Evolutionary conservation across 495 filamentous ascomycete genomes (phyloP), one percentile per base, ranked within the genome.

Genomic region (Geoglossum glabrum): DNA sequence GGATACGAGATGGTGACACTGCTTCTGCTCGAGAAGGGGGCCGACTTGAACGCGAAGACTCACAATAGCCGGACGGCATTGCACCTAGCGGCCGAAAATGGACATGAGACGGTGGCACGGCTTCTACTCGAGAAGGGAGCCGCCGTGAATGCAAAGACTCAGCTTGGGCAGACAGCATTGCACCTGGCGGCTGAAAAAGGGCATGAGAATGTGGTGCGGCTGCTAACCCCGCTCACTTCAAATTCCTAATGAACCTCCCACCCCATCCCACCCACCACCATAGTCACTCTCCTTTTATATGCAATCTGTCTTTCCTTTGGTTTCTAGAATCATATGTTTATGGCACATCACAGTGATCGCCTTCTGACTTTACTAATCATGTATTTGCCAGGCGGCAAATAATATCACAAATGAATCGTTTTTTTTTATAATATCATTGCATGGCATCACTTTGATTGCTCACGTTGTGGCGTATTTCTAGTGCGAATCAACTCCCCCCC

Each of bases 21-120:
- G 36, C 36, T 40, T 9, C 36, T 40, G 9, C 36, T 40, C 36
- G 36, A 40, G 36, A 40, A 40, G 36, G 36, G 49, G n/a, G 54
- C 54, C 23, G 55, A 57, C 34, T n/a, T 43, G 21, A 57, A 57
- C 21, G 55, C 28, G 34, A 34, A 45, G 34, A 43, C n/a, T 49
- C 17, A 57, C 23, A 13, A 27, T 45, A 30, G 55, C 5, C 34
- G 30, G 36, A 57, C 55, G 26, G 21, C 54, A 15, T 21, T 56
- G 31, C 10, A 47, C 8, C 11, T 8, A 15, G 54, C 54, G n/a
- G 54, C 55, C 17, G 7, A 31, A 8, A 28, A 45, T 4, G 55
- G 55, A 27, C 36, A 38, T 52, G 34, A 26, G 28, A 31, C 28
- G 3, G 23, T 23, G 15, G 55, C 34, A 19, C 34, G 28, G 26